Evolutionary conservation across 495 filamentous ascomycete genomes (phyloP), one percentile per base, ranked within the genome.

Genomic region (Apiosordaria backusii): DNA sequence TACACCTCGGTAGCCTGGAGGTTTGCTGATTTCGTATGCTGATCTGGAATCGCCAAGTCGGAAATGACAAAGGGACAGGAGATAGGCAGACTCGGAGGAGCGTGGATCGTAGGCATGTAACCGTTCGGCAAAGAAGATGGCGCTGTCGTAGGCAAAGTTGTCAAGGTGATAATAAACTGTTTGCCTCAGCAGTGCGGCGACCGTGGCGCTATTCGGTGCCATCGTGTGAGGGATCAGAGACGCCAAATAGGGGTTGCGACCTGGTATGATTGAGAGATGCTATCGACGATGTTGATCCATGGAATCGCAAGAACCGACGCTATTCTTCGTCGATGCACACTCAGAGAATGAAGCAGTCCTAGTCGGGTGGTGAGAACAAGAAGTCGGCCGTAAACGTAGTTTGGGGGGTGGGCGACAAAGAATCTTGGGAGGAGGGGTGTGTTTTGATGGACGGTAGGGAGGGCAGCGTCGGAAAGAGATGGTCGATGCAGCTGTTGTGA

Each of bases 101-200:
- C 89, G 86, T 19, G 86, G 87, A 66, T 98, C 95, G 70, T 92
- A 87, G 40, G 93, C 93, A 59, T 87, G 83, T 4, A 98, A 84
- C 58, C 95, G 88, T 61, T 92, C 91, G 59, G 95, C 90, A 52
- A 96, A 88, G 78, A 98, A 98, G 27, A 97, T 86, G 61, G 95
- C 95, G 70, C 95, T 97, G 35, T 90, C 85, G 69, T 90, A 82
- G 27, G 93, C 84, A 70, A 93, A 89, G 70, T 94, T 96, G 78
- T 99, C 95, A 75, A 99, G 86, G 73, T 96, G 88, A 78, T 98
- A 97, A 77, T 92, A 90, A 66, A 98, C 88, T 61, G 92, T 83
- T 73, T 95, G 90, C 73, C 90, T 86, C 70, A 98, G 81, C 77
- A 96, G 90, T 75, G 82, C 82, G 52, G 89, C 82, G 69, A 93